Conservation (phyloP, 108 stramenopile genomes). For the Discostella pseudostelligera region DNA sequence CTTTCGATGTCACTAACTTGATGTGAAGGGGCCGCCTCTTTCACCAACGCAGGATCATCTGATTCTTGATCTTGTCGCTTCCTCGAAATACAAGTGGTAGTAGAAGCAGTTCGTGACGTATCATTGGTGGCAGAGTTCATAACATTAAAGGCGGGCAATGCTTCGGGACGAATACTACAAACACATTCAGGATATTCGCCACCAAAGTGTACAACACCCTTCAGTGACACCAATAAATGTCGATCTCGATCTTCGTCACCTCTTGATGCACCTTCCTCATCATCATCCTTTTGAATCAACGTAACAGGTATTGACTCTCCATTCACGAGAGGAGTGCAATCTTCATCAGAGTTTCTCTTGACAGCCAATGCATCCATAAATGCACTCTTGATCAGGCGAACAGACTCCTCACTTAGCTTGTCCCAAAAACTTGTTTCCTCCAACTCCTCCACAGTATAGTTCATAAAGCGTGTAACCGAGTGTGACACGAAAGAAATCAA, state of each 20-base stretch:
- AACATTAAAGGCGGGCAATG: background rate
- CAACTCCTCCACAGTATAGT: constrained; percentile 48
- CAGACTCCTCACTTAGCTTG: constrained; percentile 62
- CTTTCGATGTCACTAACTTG: constrained; percentile 9
- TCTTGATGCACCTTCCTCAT: background rate
- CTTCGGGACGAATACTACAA: constrained; percentile 72
- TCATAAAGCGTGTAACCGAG: constrained; percentile 59
- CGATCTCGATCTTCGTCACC: constrained; percentile 2
- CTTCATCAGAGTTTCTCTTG: constrained; percentile 52
- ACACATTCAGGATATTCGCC: constrained; percentile 83
- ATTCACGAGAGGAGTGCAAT: constrained; percentile 63
- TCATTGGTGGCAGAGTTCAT: background rate
- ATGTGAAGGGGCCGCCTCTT: background rate
- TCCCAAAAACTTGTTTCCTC: constrained; percentile 81
- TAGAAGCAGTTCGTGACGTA: background rate
- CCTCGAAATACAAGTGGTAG: background rate
- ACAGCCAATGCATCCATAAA: constrained; percentile 88
- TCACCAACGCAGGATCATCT: background rate
- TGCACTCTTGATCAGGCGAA: constrained; percentile 76
- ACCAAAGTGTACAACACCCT: constrained; percentile 83
- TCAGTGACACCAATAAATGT: constrained; percentile 36
- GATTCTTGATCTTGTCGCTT: background rate
- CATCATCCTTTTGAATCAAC: constrained; percentile 48
- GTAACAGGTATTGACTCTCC: constrained; percentile 67
- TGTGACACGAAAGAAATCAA: constrained; percentile 73